Evolutionary conservation across 805 yeast species (phyloP).

Genomic region (Metschnikowia matae): DNA sequence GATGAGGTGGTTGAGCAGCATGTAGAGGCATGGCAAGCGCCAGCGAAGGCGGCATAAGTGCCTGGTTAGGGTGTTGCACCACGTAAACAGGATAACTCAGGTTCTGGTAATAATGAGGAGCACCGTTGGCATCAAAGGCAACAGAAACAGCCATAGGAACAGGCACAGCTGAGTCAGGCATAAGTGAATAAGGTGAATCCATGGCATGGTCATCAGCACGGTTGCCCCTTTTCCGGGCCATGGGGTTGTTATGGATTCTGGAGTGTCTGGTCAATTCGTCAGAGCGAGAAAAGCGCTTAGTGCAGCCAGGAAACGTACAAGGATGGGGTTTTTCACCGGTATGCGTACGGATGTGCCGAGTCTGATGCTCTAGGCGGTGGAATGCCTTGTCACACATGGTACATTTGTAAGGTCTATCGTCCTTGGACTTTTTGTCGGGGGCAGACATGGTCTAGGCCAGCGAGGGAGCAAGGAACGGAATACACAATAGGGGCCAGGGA

Average conservation of each 20-base stretch:
- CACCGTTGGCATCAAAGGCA: conserved; percentile 30
- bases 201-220: conserved; percentile 8
- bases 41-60: conserved; percentile 7
- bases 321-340: conserved; percentile 92
- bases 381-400: conserved; percentile 82
- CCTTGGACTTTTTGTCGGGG: conserved; percentile 11
- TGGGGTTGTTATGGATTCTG: conserved; percentile 68
- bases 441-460: conserved; percentile 3
- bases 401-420: conserved; percentile 73
- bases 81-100: conserved; percentile 35
- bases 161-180: conserved; percentile 6
- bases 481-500: neutral
- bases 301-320: conserved; percentile 80
- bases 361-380: conserved; percentile 85
- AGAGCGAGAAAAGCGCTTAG: conserved; percentile 71
- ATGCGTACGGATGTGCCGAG: conserved; percentile 87
- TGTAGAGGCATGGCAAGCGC: conserved; percentile 12
- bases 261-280: conserved; percentile 87
- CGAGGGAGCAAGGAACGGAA: neutral
- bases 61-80: conserved; percentile 20
- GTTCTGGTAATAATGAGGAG: conserved; percentile 26
- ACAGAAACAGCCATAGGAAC: conserved; percentile 24
- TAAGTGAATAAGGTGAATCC: conserved; percentile 8
- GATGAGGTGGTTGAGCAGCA: neutral
- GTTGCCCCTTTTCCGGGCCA: conserved; percentile 12